A percentile compares a stretch with the other conserved stretches of the same genome.
These are phyloP conservation scores for Talaromyces rugulosus DNA, from an alignment of 2,329 filamentous ascomycete genomes.

Conservation along the genomic window DNA sequence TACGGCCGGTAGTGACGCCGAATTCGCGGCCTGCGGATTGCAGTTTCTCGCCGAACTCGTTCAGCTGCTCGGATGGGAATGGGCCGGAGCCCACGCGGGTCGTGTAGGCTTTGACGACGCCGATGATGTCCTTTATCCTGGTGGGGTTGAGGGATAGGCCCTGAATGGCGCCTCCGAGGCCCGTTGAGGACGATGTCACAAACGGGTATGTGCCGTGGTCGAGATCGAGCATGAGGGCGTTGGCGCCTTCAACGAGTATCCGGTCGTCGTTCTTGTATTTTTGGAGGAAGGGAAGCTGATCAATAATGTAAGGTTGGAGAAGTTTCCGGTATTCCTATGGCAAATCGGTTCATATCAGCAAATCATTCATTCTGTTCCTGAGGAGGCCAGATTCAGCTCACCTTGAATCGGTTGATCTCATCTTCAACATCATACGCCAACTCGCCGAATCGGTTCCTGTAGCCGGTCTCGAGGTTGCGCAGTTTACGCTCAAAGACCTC, in stretches of 20 bases:
- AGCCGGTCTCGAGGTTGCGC: slow-evolving; percentile 48
- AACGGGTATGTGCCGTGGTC: slow-evolving; percentile 52
- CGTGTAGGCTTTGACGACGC: slow-evolving; percentile 63
- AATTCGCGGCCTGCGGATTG: slow-evolving; percentile 54
- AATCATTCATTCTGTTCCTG: not conserved
- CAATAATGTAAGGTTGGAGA: slow-evolving; percentile 36
- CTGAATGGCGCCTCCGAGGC: slow-evolving; percentile 50
- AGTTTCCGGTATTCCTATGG: slow-evolving; percentile 33
- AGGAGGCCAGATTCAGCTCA: slow-evolving; percentile 16
- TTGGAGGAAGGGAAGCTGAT: slow-evolving; percentile 50
- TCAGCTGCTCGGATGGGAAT: slow-evolving; percentile 60
- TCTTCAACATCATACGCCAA: slow-evolving; percentile 57
- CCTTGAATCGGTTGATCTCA: slow-evolving; percentile 56
- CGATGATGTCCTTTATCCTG: slow-evolving; percentile 55
- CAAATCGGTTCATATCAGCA: not conserved
- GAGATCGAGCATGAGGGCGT: slow-evolving; percentile 60
- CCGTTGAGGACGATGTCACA: slow-evolving; percentile 46
- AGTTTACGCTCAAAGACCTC: slow-evolving; percentile 53
- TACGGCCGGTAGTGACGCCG: slow-evolving; percentile 57
- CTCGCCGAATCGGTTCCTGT: slow-evolving; percentile 56
- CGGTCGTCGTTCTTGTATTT: slow-evolving; percentile 52
- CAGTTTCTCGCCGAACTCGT: slow-evolving; percentile 53
- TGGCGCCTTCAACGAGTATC: slow-evolving; percentile 59
- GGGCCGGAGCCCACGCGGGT: slow-evolving; percentile 58
- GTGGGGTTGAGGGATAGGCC: slow-evolving; percentile 56